Conservation (phyloP, 805 yeast species). For the Jamesozyma lodderae region DNA sequence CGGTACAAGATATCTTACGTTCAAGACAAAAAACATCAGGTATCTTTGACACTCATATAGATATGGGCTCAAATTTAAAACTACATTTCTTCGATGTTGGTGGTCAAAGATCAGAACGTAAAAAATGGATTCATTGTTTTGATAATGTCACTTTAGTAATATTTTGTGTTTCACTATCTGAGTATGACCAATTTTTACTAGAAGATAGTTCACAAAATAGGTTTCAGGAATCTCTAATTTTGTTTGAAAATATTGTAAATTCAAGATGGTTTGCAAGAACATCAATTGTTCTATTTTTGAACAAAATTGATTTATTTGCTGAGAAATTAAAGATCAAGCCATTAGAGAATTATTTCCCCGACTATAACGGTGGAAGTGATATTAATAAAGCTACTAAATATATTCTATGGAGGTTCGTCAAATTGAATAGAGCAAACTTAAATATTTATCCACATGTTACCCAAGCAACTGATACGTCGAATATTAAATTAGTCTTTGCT, state of each 20-base stretch:
- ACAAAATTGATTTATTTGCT: slow-evolving; percentile 84
- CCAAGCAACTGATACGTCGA: slow-evolving; percentile 89
- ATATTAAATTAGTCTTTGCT: slow-evolving; percentile 76
- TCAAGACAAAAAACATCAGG: slow-evolving; percentile 92
- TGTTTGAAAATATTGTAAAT: slow-evolving; percentile 85
- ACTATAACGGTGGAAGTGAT: slow-evolving; percentile 83
- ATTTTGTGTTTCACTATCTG: slow-evolving; percentile 85
- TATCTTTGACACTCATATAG: slow-evolving; percentile 73
- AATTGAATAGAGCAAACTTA: slow-evolving; percentile 71
- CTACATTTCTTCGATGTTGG: slow-evolving; percentile 79
- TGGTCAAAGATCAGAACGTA: slow-evolving; percentile 91
- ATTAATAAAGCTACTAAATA: slow-evolving; percentile 87
- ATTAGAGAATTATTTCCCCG: slow-evolving; percentile 75
- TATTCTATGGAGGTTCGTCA: slow-evolving; percentile 82
- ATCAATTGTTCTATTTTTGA: slow-evolving; percentile 75
- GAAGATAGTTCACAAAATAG: slow-evolving; percentile 73
- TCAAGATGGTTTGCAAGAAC: slow-evolving; percentile 88
- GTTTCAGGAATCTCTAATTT: slow-evolving; percentile 68
- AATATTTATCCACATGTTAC: slow-evolving; percentile 86
- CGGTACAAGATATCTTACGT: slow-evolving; percentile 67
- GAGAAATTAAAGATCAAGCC: slow-evolving; percentile 79
- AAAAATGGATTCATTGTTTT: slow-evolving; percentile 95
- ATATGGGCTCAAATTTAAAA: slow-evolving; percentile 53
- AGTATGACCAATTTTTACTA: slow-evolving; percentile 77
- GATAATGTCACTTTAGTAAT: slow-evolving; percentile 85